phyloP scores from a whole-genome alignment of 31 red algal genomes.

The Endocladia muricata region DNA sequence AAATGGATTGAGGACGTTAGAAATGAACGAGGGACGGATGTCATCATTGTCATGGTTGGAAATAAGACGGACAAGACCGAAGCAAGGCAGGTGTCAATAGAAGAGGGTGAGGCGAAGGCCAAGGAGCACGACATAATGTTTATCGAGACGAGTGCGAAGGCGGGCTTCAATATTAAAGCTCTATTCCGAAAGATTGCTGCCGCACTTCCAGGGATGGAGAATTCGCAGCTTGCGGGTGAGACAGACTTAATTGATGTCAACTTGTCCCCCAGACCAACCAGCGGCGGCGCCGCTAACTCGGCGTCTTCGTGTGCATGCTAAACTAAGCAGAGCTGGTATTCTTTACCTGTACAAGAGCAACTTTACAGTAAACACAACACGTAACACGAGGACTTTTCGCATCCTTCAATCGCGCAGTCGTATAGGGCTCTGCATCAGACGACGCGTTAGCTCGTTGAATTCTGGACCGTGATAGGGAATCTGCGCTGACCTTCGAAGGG shows the following conservation, averaged over 20 bases:
- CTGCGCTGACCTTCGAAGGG: conserved; percentile 3
- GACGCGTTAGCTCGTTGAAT: conserved; percentile 16
- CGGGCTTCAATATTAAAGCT: conserved; percentile 96
- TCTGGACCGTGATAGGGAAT: not conserved
- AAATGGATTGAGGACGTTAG: conserved; percentile 99
- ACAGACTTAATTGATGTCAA: conserved; percentile 97
- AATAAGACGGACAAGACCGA: conserved; percentile 97
- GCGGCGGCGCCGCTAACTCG: conserved; percentile 9
- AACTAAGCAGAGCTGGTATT: conserved; percentile 1
- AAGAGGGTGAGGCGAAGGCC: conserved; percentile 98
- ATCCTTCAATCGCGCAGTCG: not conserved
- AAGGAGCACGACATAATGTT: conserved; percentile 99
- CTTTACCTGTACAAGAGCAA: not conserved
- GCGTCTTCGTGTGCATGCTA: conserved; percentile 68
- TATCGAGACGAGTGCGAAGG: conserved; percentile 98
- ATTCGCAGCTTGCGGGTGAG: conserved; percentile 71
- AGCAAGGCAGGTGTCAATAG: conserved; percentile 83
- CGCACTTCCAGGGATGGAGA: conserved; percentile 92
- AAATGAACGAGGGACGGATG: conserved; percentile 93
- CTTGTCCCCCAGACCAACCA: conserved; percentile 66
- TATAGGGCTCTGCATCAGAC: conserved; percentile 6
- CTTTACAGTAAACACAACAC: not conserved
- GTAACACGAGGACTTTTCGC: not conserved
- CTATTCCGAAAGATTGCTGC: conserved; percentile 99
- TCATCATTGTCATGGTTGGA: conserved; percentile 96